Base-by-base conservation (phyloP, 345 rosid genomes). In the Linum lewisii region DNA sequence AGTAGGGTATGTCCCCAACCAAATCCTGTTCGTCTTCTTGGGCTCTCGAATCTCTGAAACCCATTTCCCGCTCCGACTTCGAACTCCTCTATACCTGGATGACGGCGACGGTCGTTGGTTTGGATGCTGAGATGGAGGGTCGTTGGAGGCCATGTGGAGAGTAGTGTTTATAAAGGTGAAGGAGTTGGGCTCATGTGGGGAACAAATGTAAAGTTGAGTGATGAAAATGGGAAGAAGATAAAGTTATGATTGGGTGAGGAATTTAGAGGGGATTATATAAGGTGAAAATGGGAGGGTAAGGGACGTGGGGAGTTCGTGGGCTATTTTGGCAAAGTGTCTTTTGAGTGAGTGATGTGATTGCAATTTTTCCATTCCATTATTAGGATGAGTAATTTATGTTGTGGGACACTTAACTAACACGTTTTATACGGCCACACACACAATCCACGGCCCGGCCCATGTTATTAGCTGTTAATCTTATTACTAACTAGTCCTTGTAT, bases 31-130 rank as follows among this genome's bases (percentile, higher is more conserved):
- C 36, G 86, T 71, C 61, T 84, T 84, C 60, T 87, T 84, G 22
- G 95, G 95, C 78, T 84, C 86, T 25, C 95, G 72, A 54, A 84
- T 82, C 77, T 86, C 95, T 2, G 95, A 86, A 0, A 86, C 95
- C 86, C 87, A 78, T 81, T 84, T 76, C 13, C 97, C 90, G 24
- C 86, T 84, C 64, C 97, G 71, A 37, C 70, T 62, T 45, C 97
- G 67, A 24, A 90, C 75, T 2, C 95, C 95, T 16, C 78, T 66
- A 65, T 70, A 87, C 5, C 2, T 19, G 2, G 86, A 70, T 7
- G 77, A 82, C 56, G 65, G 62, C n/a, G 67, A 57, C 22, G 19
- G 61, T 5, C 3, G 16, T 42, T 42, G 47, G 15, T 42, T 42
- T 7, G 47, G 15, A 11, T 42, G 14, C 3, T 14, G 18, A 16